Evolutionary conservation across 331 rosid species (phyloP).

Genomic region (Dryas integrifolia): DNA sequence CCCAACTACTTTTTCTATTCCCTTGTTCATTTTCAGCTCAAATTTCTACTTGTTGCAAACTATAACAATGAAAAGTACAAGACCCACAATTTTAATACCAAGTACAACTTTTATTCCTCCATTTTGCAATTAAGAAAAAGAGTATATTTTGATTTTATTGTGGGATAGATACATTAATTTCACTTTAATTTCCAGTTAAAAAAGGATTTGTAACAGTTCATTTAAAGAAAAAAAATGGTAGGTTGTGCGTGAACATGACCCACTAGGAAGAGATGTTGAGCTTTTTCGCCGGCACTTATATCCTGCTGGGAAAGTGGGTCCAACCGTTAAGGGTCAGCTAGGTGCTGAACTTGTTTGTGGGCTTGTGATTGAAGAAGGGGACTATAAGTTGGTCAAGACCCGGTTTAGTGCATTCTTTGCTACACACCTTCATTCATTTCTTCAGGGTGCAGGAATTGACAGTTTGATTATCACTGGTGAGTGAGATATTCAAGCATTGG

Average conservation of each 20-base stretch:
- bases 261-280: slow-evolving; percentile 85
- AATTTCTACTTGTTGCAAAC: background rate
- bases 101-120: background rate
- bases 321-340: slow-evolving; percentile 50
- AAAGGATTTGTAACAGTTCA: background rate
- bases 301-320: slow-evolving; percentile 45
- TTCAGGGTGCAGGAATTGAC: slow-evolving; percentile 56
- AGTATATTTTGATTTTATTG: background rate
- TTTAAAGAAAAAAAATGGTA: slow-evolving; percentile 8
- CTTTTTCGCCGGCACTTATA: slow-evolving; percentile 71
- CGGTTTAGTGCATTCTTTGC: slow-evolving; percentile 91
- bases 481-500: slow-evolving; percentile 14
- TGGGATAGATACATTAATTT: background rate
- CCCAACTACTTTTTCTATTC: background rate
- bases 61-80: background rate
- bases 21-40: background rate
- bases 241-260: slow-evolving; percentile 90
- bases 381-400: slow-evolving; percentile 77
- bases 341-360: slow-evolving; percentile 85
- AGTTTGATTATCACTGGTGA: slow-evolving; percentile 69
- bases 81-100: background rate
- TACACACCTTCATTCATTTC: slow-evolving; percentile 74
- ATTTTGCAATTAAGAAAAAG: background rate
- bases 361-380: slow-evolving; percentile 71
- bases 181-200: background rate